Base-by-base conservation (phyloP, 2,329 filamentous ascomycete species). In the Leptographium flavum region DNA sequence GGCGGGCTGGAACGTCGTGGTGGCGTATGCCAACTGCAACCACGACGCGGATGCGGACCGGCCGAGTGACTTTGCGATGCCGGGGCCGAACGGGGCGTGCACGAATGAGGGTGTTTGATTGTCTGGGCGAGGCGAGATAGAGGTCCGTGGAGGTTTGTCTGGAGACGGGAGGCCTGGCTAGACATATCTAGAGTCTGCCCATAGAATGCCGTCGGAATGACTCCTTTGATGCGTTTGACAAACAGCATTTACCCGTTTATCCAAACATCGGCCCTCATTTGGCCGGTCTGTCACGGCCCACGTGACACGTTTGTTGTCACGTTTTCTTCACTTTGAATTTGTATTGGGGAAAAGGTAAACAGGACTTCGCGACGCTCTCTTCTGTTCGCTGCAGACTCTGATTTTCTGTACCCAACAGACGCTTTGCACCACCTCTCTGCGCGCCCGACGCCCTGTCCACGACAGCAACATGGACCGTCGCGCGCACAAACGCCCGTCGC, bases 21-120 rank as follows among this genome's bases (percentile, higher is more conserved):
- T 48, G 11, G 27, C 46, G 27, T 48, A 45, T 17, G 46, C 39
- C n/a, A 42, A 48, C 43, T 48, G 46, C 30, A 41, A 42, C 39
- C 33, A 48, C 35, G 41, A 43, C 27, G 21, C 45, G 3, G 10
- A 40, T 9, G 22, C 19, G 7, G 45, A 47, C 37, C 35, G 45
- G 5, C 45, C 45, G 17, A 13, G 28, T 22, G 11, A 43, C 19
- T 47, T 47, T 30, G n/a, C 8, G 3, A 4, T 2, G 4, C 39
- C 33, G 35, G 45, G 45, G 5, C 45, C 45, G 9, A 47, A 47
- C 15, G 45, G 45, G 15, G n/a, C 39, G 22, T 46, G 45, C 23
- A 4, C 35, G 27, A 10, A n/a, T 23, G 17, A 33, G 13, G 40
- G 31, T 5, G 30, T 3, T 4, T n/a, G 41, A 28, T 15, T 30